Base-by-base conservation (phyloP, 2,329 filamentous ascomycete species). In the Beauveria scarabaeidicola region DNA sequence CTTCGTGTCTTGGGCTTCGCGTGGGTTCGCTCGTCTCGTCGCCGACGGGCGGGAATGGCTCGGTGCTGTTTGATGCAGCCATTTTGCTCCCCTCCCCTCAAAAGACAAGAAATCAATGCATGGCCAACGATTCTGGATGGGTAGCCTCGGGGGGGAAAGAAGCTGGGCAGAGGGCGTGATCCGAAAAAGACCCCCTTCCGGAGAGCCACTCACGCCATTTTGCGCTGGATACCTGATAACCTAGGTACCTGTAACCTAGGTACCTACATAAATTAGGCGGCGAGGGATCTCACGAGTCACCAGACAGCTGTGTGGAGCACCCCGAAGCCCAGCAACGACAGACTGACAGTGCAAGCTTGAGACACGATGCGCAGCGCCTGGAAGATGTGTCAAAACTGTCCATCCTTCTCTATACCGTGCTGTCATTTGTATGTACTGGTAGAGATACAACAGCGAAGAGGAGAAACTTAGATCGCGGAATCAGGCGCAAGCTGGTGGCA, bases 1-100 rank as follows among this genome's bases (percentile, higher is more conserved):
- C 58, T 17, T 54, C 55, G 36, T 32, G 38, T 47, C 43, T 48
- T 29, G 29, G 51, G 43, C 6, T 29, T 19, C 27, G 51, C 58
- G 58, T 21, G 41, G 17, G 29, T 13, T 47, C 51, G 50, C 17
- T 43, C 21, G 52, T 40, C 58, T 63, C 59, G 23, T 63, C 59
- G 3, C 66, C 62, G 36, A 68, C 62, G 36, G 64, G 47, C 15
- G 69, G 69, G 59, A 72, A 60, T 5, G 51, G 51, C 29, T 60
- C 51, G 21, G 36, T 55, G n/a, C 17, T 50, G 23, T 21, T 21
- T 21, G 46, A 17, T 15, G 44, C 13, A 23, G 43, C 51, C 58
- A 54, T 54, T 51, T 40, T 56, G 17, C 23, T 4, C 23, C 23
- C 23, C 29, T 10, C 29, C 3, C 3, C 25, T 7, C 10, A 32